These are phyloP conservation scores for Panellus pusillus DNA, from an alignment of 768 basidiomycete species.

Conservation along the genomic window DNA sequence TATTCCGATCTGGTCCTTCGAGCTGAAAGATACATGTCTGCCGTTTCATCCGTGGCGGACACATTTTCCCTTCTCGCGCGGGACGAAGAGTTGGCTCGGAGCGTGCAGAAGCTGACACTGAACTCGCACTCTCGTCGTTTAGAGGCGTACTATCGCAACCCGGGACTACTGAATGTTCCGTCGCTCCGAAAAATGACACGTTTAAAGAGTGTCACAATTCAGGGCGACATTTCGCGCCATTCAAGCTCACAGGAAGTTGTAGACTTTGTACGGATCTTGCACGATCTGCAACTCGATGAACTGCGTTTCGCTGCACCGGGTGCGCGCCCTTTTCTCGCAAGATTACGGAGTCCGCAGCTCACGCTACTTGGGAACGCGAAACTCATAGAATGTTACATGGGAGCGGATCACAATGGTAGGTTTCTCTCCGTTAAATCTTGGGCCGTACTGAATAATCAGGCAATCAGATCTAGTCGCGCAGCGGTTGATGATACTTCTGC, in stretches of 20 bases:
- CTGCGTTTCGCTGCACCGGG: slow-evolving; percentile 4
- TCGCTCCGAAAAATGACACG: slow-evolving; percentile 11
- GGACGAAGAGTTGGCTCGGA: slow-evolving; percentile 3
- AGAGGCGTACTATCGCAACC: slow-evolving; percentile 1
- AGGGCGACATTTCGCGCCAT: slow-evolving; percentile 9
- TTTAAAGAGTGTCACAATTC: slow-evolving; percentile 13
- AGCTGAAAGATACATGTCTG: not conserved
- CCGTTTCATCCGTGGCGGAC: not conserved
- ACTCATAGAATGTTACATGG: slow-evolving; percentile 1
- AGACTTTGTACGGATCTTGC: slow-evolving; percentile 8
- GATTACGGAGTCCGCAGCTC: not conserved
- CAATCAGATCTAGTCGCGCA: slow-evolving; percentile 1
- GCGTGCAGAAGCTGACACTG: slow-evolving; percentile 12
- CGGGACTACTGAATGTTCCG: not conserved
- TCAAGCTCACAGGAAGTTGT: not conserved
- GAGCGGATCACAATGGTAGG: slow-evolving; percentile 2
- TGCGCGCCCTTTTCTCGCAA: slow-evolving; percentile 5
- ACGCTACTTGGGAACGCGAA: slow-evolving; percentile 8
- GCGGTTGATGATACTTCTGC: not conserved
- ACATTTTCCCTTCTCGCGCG: slow-evolving; percentile 12
- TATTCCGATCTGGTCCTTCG: not conserved
- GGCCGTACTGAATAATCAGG: not conserved
- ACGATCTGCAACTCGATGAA: slow-evolving; percentile 10
- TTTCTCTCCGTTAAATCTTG: not conserved
- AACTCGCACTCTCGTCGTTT: not conserved